A percentile compares a stretch with the other conserved stretches of the same genome.
These are phyloP conservation scores for Bipolaris cookei DNA, from an alignment of 2,329 filamentous ascomycete genomes.

Conservation along the genomic window DNA sequence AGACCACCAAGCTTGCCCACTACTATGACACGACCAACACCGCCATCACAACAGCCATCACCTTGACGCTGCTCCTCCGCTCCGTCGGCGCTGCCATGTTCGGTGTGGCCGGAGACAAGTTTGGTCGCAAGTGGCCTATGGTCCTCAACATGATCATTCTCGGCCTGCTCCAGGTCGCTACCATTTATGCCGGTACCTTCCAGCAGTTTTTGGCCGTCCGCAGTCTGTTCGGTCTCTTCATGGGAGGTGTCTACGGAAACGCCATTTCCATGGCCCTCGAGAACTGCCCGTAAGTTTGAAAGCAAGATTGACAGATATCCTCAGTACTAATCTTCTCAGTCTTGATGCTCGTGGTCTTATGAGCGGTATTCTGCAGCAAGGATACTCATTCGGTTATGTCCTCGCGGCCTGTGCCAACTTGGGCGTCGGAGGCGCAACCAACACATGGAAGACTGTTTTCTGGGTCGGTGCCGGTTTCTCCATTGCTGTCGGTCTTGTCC, in stretches of 20 bases:
- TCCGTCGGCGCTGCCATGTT: constrained; percentile 78
- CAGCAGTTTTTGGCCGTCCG: constrained; percentile 76
- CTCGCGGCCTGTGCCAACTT: constrained; percentile 77
- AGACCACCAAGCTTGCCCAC: constrained; percentile 71
- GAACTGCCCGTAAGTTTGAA: constrained; percentile 65
- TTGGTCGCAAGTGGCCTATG: constrained; percentile 84
- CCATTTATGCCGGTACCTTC: constrained; percentile 77
- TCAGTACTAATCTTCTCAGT: constrained; percentile 26
- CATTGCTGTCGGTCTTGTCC: constrained; percentile 70
- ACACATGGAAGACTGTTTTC: constrained; percentile 77
- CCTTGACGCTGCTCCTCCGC: constrained; percentile 74
- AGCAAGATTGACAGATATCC: constrained; percentile 22
- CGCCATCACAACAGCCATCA: constrained; percentile 76
- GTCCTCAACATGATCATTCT: constrained; percentile 78
- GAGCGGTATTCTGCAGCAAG: constrained; percentile 82
- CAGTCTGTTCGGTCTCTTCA: constrained; percentile 76
- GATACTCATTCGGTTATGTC: constrained; percentile 81
- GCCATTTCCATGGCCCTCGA: constrained; percentile 80
- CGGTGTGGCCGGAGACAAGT: constrained; percentile 78
- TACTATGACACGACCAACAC: constrained; percentile 68
- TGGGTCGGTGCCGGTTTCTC: constrained; percentile 74
- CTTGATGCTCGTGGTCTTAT: constrained; percentile 75
- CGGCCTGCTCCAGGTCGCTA: constrained; percentile 74
- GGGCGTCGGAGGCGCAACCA: constrained; percentile 67
- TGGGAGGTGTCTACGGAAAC: constrained; percentile 82